Conservation (phyloP, 805 yeast genomes). For the Schizosaccharomyces osmophilus region DNA sequence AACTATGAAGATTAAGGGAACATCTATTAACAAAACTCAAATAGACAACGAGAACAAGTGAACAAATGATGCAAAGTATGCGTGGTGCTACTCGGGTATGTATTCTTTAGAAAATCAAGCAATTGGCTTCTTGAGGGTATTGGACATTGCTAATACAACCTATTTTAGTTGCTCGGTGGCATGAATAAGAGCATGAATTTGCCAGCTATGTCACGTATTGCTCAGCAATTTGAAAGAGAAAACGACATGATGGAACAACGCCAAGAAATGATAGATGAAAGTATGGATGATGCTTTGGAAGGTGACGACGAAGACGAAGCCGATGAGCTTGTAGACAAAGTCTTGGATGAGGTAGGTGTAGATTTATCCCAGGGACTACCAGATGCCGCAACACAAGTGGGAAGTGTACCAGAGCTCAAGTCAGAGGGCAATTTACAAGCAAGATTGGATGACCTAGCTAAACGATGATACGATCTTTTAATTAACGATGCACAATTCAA, state of each 20-base stretch:
- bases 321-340: constrained; percentile 37
- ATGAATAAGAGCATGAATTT: constrained; percentile 81
- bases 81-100: constrained; percentile 46
- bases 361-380: constrained; percentile 29
- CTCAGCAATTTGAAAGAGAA: constrained; percentile 86
- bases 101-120: background rate
- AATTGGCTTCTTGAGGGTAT: background rate
- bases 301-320: constrained; percentile 35
- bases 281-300: constrained; percentile 88
- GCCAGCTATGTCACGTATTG: constrained; percentile 66
- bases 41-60: constrained; percentile 60
- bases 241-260: constrained; percentile 95
- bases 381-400: background rate
- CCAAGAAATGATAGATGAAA: constrained; percentile 97
- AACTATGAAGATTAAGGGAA: constrained; percentile 3
- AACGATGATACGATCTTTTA: background rate
- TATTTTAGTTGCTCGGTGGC: constrained; percentile 33
- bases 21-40: background rate
- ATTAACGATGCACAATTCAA: no score
- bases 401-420: background rate
- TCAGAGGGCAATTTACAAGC: background rate
- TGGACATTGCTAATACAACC: background rate
- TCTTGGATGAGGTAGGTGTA: constrained; percentile 87
- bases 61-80: constrained; percentile 89
- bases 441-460: background rate